A percentile compares a stretch with the other conserved stretches of the same genome.
These are phyloP conservation scores for Nicotiana attenuata DNA, from an alignment of 257 asterid genomes.

Conservation along the genomic window DNA sequence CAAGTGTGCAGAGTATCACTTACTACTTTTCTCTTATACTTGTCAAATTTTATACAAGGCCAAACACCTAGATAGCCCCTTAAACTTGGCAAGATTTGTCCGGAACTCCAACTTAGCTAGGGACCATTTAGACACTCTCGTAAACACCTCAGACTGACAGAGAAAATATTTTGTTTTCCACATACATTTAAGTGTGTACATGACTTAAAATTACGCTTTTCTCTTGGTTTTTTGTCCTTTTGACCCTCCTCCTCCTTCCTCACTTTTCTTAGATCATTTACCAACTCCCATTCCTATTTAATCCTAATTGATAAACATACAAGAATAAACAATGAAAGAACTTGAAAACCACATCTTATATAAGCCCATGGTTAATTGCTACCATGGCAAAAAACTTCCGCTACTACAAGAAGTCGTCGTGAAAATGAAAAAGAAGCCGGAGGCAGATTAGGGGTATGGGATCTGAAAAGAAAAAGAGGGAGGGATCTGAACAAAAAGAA, in stretches of 20 bases:
- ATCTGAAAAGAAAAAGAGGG: not conserved
- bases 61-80: not conserved
- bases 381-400: not conserved
- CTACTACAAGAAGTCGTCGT: not conserved
- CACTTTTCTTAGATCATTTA: not conserved
- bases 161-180: not conserved
- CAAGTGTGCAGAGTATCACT: not conserved
- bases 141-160: not conserved
- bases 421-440: not conserved
- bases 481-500: not conserved
- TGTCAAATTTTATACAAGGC: not conserved
- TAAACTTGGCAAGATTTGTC: not conserved
- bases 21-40: not conserved
- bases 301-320: not conserved
- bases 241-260: not conserved
- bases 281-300: not conserved
- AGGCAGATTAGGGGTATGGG: not conserved
- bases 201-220: not conserved
- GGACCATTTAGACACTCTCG: not conserved
- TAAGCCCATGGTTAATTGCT: not conserved
- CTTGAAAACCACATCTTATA: not conserved
- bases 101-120: not conserved
- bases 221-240: not conserved
- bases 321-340: not conserved
- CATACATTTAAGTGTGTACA: not conserved